Base-by-base conservation (phyloP, 2,329 filamentous ascomycete genomes). In the Ascochyta pisi region DNA sequence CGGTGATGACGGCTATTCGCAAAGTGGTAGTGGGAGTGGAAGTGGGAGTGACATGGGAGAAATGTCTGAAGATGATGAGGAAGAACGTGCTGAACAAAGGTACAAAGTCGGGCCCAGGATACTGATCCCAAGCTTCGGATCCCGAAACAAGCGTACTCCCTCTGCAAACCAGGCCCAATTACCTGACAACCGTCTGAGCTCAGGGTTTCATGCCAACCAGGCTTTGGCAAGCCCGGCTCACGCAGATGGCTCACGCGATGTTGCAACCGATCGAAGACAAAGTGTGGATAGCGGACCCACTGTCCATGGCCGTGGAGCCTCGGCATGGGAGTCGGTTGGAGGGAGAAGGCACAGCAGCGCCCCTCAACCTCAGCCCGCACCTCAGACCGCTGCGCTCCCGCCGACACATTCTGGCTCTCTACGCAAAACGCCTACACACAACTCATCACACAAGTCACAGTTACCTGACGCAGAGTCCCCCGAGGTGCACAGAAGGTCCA, bases 371-470 rank as follows among this genome's bases (percentile, higher is more conserved):
- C 65, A 62, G 39, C 50, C 57, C 35, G 29, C 46, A 40, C 63
- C 24, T 10, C 62, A 59, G 26, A 62, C 60, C 3, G 50, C 42
- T 22, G 45, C 53, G 13, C 62, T 43, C 40, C 42, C 66, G 24
- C 67, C 67, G n/a, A 50, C 60, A 42, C 68, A 62, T 40, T 66
- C 68, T 26, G 52, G 46, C 47, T 66, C 67, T 19, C 65, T 68
- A 37, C 61, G 54, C 33, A 62, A 69, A 29, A 51, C 53, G 15
- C 71, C 70, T 10, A 68, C 58, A 7, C 63, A 70, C 50, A 74
- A 74, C 46, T 73, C 72, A 7, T 72, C 68, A 34, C 72, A 75
- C 61, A 70, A 71, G 48, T 69, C 66, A 6, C 73, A 74, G 38
- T 61, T 74, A 7, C 71, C 72, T 24, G 47, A 50, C 16, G 43